Evolutionary conservation across 2,329 filamentous ascomycete genomes (phyloP).

Genomic region (Fusarium kyushuense): DNA sequence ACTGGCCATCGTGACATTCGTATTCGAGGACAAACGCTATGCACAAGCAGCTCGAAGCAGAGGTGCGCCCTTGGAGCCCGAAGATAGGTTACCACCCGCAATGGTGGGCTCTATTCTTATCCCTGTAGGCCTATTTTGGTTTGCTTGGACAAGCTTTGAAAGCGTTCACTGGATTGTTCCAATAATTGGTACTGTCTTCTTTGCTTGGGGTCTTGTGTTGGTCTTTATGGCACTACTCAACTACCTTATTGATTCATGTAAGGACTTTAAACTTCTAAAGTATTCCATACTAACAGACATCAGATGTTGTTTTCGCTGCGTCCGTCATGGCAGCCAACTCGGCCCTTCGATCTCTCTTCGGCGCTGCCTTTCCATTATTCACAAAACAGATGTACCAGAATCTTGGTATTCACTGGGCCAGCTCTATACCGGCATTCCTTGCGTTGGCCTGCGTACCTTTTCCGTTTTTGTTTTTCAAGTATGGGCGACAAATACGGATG

Average conservation of each 20-base stretch:
- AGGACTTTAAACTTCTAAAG: accelerated
- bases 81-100: conserved; percentile 7
- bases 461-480: conserved; percentile 23
- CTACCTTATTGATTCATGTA: conserved; percentile 27
- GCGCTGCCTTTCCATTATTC: conserved; percentile 27
- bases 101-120: conserved; percentile 21
- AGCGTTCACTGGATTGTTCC: conserved; percentile 20
- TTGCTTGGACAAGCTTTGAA: conserved; percentile 17
- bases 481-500: conserved; percentile 3
- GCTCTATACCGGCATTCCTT: conserved; percentile 24
- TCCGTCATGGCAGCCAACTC: conserved; percentile 28
- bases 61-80: not conserved
- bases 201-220: conserved; percentile 19
- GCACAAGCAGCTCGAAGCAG: not conserved
- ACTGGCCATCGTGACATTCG: not conserved
- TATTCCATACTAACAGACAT: accelerated
- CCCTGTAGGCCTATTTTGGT: conserved; percentile 21
- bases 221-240: conserved; percentile 24
- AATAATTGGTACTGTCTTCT: conserved; percentile 5
- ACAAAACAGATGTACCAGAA: conserved; percentile 24
- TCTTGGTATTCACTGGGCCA: conserved; percentile 20
- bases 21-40: conserved; percentile 17
- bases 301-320: conserved; percentile 15
- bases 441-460: conserved; percentile 20
- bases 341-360: conserved; percentile 15